These are phyloP conservation scores for Tuber melanosporum DNA, from an alignment of 495 filamentous ascomycete species.

Conservation along the genomic window DNA sequence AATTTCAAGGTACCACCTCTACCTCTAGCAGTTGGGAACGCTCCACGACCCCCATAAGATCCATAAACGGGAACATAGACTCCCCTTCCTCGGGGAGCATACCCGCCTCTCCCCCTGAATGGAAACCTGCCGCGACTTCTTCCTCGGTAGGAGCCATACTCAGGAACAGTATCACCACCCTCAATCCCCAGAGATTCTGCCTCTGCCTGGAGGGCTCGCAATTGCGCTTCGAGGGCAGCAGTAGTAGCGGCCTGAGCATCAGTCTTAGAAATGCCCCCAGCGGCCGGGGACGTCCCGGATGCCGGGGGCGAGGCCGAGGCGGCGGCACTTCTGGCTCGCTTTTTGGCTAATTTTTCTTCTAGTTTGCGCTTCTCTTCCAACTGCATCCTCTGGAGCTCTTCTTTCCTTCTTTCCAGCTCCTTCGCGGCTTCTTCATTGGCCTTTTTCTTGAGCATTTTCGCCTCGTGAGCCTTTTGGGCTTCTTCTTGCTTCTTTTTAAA, in stretches of 20 bases:
- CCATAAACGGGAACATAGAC: slow-evolving; percentile 33
- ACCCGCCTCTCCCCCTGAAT: slow-evolving; percentile 50
- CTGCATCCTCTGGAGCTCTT: slow-evolving; percentile 67
- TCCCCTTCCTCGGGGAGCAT: slow-evolving; percentile 55
- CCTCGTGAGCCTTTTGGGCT: slow-evolving; percentile 71
- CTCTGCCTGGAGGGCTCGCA: slow-evolving; percentile 78
- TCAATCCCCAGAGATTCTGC: slow-evolving; percentile 75
- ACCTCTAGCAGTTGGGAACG: slow-evolving; percentile 47
- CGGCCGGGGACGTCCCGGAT: slow-evolving; percentile 8
- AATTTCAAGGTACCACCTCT: slow-evolving; percentile 63
- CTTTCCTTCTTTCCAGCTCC: slow-evolving; percentile 68
- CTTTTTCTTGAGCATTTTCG: slow-evolving; percentile 64
- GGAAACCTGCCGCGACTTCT: slow-evolving; percentile 47
- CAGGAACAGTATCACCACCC: slow-evolving; percentile 40
- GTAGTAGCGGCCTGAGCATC: slow-evolving; percentile 54
- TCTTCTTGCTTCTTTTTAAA: slow-evolving; percentile 70
- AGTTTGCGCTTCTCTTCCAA: slow-evolving; percentile 69
- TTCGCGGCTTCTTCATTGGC: slow-evolving; percentile 65
- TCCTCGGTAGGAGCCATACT: slow-evolving; percentile 31
- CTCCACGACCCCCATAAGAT: slow-evolving; percentile 47
- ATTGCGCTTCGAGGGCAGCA: slow-evolving; percentile 64
- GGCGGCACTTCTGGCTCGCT: slow-evolving; percentile 39
- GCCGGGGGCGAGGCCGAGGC: slow-evolving; percentile 25
- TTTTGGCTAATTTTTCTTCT: slow-evolving; percentile 55
- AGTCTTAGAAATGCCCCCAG: slow-evolving; percentile 53